Percentiles rank a stretch among this genome's conserved stretches.
Conservation (phyloP, 2,329 filamentous ascomycete genomes). For the Acrocalymma vagum region DNA sequence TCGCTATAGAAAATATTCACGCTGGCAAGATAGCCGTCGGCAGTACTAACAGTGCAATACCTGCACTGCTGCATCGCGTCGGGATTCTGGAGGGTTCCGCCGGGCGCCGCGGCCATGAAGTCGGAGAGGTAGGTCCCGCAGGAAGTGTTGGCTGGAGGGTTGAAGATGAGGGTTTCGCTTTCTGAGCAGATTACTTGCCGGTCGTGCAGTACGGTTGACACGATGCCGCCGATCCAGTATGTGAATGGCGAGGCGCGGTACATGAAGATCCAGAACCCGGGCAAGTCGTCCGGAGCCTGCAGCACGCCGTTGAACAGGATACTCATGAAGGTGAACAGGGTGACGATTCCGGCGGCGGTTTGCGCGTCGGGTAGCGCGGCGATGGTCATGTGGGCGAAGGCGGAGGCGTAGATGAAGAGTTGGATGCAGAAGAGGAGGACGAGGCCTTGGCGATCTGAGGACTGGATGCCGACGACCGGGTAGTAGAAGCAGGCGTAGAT, state of each 20-base stretch:
- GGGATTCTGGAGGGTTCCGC: conserved; percentile 53
- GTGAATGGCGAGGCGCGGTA: conserved; percentile 73
- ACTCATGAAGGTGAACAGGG: conserved; percentile 66
- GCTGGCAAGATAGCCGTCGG: conserved; percentile 58
- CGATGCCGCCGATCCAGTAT: conserved; percentile 62
- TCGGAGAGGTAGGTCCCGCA: conserved; percentile 55
- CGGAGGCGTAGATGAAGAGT: conserved; percentile 75
- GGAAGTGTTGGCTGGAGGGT: conserved; percentile 51
- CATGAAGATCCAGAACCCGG: conserved; percentile 82
- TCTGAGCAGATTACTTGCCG: conserved; percentile 58
- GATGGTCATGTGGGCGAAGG: conserved; percentile 78
- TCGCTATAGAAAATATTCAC: conserved; percentile 55
- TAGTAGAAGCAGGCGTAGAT: conserved; percentile 76
- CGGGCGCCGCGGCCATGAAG: conserved; percentile 49
- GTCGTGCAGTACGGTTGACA: conserved; percentile 51
- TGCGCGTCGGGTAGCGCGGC: conserved; percentile 74
- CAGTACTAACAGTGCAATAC: conserved; percentile 57
- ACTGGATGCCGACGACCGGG: conserved; percentile 49
- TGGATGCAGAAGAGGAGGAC: conserved; percentile 71
- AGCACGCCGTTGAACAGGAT: conserved; percentile 63
- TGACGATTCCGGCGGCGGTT: conserved; percentile 70
- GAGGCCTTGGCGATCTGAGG: conserved; percentile 60
- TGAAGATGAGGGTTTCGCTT: conserved; percentile 52
- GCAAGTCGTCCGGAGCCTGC: conserved; percentile 65
- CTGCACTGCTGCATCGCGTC: conserved; percentile 56